A percentile compares a stretch with the other conserved stretches of the same genome.
These are phyloP conservation scores for Sarcodon sp. DNA, from an alignment of 768 basidiomycete species.

Conservation along the genomic window DNA sequence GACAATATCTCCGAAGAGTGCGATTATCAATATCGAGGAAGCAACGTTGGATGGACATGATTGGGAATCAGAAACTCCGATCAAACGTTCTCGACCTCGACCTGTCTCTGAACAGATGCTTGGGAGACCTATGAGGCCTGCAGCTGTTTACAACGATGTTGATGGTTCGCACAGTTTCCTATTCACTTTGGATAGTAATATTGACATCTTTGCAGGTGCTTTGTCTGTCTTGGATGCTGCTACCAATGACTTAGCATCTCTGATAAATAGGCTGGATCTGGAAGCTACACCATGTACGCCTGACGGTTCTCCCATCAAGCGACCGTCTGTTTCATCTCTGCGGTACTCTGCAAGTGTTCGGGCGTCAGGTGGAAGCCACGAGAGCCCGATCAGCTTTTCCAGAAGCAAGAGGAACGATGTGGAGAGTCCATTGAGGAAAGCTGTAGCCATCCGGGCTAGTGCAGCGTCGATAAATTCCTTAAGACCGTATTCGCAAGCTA, in stretches of 20 bases:
- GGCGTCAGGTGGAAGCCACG: conserved; percentile 9
- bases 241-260: conserved; percentile 64
- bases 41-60: conserved; percentile 40
- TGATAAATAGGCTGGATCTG: conserved; percentile 73
- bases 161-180: conserved; percentile 26
- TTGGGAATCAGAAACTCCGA: conserved; percentile 18
- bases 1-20: conserved; percentile 5
- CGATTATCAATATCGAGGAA: conserved; percentile 32
- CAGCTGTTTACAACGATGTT: conserved; percentile 34
- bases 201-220: conserved; percentile 25
- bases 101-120: conserved; percentile 57
- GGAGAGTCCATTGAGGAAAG: conserved; percentile 23
- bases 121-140: conserved; percentile 29
- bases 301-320: conserved; percentile 19
- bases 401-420: not conserved
- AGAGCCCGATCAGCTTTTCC: conserved; percentile 16
- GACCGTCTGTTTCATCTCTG: conserved; percentile 12
- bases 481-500: conserved; percentile 31
- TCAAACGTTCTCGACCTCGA: conserved; percentile 31
- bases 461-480: conserved; percentile 33
- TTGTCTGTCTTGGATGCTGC: conserved; percentile 67
- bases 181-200: not conserved
- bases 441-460: conserved; percentile 19
- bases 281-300: conserved; percentile 59
- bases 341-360: conserved; percentile 7